These are phyloP conservation scores for Penicillium aurantiogriseum DNA, from an alignment of 2,329 filamentous ascomycete genomes.

Conservation along the genomic window DNA sequence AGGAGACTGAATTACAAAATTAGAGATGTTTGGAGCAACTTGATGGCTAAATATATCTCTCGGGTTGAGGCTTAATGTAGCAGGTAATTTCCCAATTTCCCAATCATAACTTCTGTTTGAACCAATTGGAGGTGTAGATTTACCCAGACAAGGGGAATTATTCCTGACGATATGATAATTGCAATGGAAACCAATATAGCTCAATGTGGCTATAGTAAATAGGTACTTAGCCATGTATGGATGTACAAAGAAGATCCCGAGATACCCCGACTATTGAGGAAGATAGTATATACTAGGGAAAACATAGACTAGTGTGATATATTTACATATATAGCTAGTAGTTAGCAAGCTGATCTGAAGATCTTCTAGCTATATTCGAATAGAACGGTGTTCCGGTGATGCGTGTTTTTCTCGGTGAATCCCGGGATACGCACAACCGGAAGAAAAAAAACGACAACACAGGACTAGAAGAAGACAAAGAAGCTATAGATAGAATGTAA, in stretches of 20 bases:
- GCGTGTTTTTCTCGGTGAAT: conserved; percentile 10
- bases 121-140: no score
- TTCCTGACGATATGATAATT: no score
- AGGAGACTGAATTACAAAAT: not conserved
- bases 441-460: not conserved
- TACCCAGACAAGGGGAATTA: not conserved
- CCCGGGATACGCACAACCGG: conserved; percentile 8
- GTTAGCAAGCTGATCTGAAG: not conserved
- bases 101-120: not conserved
- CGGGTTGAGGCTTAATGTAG: no score
- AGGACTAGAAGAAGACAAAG: not conserved
- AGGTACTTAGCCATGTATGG: not conserved
- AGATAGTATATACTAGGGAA: not conserved
- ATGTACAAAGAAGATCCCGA: not conserved
- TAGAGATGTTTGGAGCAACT: not conserved
- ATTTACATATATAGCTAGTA: not conserved
- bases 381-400: conserved; percentile 9
- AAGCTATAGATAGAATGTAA: not conserved
- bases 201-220: not conserved
- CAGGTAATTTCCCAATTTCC: not conserved
- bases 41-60: not conserved
- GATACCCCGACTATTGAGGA: not conserved
- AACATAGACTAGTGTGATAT: not conserved
- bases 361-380: not conserved
- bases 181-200: not conserved